Evolutionary conservation across 2,329 filamentous ascomycete genomes (phyloP), one percentile per base, ranked within the genome.

Genomic region (Aureobasidium sp.): DNA sequence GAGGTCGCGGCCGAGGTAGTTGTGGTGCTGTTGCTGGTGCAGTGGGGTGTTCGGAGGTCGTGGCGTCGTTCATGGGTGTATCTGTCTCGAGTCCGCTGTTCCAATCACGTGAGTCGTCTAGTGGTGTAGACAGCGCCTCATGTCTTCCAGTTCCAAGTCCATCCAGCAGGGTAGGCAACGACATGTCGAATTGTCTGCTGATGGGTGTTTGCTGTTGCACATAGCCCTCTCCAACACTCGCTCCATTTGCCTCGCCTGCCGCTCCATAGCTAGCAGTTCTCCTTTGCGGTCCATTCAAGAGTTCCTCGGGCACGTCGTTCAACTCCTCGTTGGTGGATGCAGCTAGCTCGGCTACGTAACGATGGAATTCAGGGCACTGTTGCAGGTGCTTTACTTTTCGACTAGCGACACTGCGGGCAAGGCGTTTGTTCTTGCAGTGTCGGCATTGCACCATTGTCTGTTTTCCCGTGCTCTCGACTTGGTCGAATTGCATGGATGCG

Each of bases 401-500:
- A 34, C 42, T 47, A 3, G 54, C 54, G 21, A 59, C 54, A 59
- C 54, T 59, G 21, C 54, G 42, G 13, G 54, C 41, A 13, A 59
- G 54, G 5, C 42, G 41, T 39, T 59, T 59, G 32, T n/a, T 47
- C 10, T 59, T 44, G 54, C 54, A 59, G 42, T 59, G 54, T 10
- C 44, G 32, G 42, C 54, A 59, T 39, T 59, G n/a, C 9, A 59
- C 54, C 21, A 59, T 47, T 11, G 37, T 32, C 21, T 59, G 54
- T 59, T 59, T 59, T 32, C 54, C 54, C 3, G 54, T 11, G 54
- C 42, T 47, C 29, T 47, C 44, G 54, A 48, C 42, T 47, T 47
- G 42, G 44, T 47, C 41, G 32, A 59, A 59, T 59, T 59, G 54
- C 42, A 59, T 47, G 7, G 54, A 59, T 29, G 54, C 54, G 25